Evolutionary conservation across 2,329 filamentous ascomycete genomes (phyloP), one percentile per base, ranked within the genome.

Genomic region (Diaporthe amygdali): DNA sequence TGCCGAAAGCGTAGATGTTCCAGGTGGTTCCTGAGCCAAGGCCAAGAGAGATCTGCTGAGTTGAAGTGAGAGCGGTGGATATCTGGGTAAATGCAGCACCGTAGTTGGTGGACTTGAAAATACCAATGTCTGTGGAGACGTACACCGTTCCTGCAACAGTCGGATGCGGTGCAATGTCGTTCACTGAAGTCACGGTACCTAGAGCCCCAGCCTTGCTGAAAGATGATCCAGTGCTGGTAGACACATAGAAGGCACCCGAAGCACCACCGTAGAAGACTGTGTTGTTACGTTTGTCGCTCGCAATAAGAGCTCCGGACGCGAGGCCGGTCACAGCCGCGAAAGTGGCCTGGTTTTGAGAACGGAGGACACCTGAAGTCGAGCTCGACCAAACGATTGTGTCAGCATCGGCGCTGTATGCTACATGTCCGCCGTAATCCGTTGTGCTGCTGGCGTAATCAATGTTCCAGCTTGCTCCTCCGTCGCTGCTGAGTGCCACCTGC

Each of bases 81-180:
- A 83, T 75, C 32, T 82, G 77, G 0, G 82, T 80, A 74, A 89
- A 90, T 1, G 82, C 82, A 5, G 78, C 76, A 6, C 87, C 89
- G 44, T 80, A 88, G 76, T 90, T 78, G 7, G 83, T 86, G 12
- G 86, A 88, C 74, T 84, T 84, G 80, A 87, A 90, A 59, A 91
- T 78, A 7, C 89, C 89, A 0, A 75, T 79, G 67, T 89, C 82
- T 0, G 88, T 89, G 1, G 88, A 88, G 2, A 88, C 87, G 78
- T 85, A 89, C 59, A 93, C 84, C 59, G 90, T 88, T 15, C 92
- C 91, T 0, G 89, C 87, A 14, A 83, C 82, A 7, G 85, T 83
- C 0, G 90, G 89, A 73, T 91, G 84, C 0, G 83, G 84, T 20
- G 87, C 87, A 12, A 93, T 84, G 41, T 86, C 84, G 47, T 89